These are phyloP conservation scores for Emmonsiellopsis sp. DNA, from an alignment of 2,329 filamentous ascomycete genomes.

Conservation along the genomic window DNA sequence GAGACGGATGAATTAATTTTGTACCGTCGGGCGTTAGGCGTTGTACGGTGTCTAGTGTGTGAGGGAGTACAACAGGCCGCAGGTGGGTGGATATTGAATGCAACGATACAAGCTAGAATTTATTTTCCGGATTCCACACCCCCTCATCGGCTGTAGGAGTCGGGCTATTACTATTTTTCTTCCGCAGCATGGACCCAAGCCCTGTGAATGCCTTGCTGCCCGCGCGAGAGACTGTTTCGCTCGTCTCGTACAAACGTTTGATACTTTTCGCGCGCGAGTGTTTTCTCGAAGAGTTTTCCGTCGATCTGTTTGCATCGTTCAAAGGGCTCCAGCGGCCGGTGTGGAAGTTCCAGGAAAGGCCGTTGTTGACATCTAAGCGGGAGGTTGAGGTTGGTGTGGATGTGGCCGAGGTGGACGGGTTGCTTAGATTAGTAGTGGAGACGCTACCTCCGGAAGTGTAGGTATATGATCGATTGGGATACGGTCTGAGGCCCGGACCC, in stretches of 20 bases:
- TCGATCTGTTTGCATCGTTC: background rate
- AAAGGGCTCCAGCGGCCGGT: background rate
- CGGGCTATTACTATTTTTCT: background rate
- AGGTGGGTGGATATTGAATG: too few relatives aligned
- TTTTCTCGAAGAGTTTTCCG: background rate
- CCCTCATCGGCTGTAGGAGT: too few relatives aligned
- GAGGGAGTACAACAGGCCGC: too few relatives aligned
- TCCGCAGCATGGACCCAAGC: conserved; percentile 11
- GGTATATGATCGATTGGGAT: background rate
- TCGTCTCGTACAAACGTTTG: conserved; percentile 10
- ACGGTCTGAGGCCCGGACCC: background rate
- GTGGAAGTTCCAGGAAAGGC: background rate
- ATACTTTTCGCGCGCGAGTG: conserved; percentile 10
- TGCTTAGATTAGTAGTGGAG: conserved; percentile 7
- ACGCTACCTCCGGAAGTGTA: conserved; percentile 1
- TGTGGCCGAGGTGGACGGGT: background rate
- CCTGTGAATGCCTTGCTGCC: conserved; percentile 10
- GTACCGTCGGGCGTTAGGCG: too few relatives aligned
- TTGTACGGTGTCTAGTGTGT: too few relatives aligned
- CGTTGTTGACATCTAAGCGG: background rate
- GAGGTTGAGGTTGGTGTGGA: background rate
- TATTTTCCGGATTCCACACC: too few relatives aligned
- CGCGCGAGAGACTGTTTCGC: conserved; percentile 9
- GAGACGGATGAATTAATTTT: too few relatives aligned
- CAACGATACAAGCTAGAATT: too few relatives aligned